phyloP scores from a whole-genome alignment of 148 eudicot genomes.

The Simmondsia chinensis region DNA sequence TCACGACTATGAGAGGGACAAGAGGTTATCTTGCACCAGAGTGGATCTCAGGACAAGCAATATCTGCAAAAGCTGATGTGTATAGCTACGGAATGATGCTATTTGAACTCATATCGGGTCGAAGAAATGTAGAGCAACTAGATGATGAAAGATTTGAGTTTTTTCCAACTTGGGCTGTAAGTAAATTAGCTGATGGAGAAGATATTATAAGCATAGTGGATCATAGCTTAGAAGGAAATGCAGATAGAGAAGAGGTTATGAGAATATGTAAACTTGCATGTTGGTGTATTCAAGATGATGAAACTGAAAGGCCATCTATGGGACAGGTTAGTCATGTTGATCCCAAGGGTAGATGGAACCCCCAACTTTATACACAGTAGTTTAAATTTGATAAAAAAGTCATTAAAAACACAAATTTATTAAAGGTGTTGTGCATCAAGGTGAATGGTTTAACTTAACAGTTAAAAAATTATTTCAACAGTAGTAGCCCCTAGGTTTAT shows the following conservation, averaged over 20 bases:
- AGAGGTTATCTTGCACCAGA: conserved; percentile 54
- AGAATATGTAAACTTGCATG: conserved; percentile 39
- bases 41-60: conserved; percentile 45
- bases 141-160: conserved; percentile 23
- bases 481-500: no score
- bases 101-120: conserved; percentile 37
- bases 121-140: conserved; percentile 22
- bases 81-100: conserved; percentile 53
- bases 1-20: conserved; percentile 52
- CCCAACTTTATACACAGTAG: no score
- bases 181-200: conserved; percentile 17
- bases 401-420: no score
- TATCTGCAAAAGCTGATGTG: conserved; percentile 46
- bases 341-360: no score
- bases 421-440: no score
- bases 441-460: no score
- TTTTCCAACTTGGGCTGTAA: conserved; percentile 37
- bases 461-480: no score
- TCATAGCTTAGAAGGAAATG: conserved; percentile 20
- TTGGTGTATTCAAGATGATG: conserved; percentile 63
- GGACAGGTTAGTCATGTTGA: conserved; percentile 39
- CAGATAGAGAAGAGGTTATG: conserved; percentile 21
- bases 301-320: conserved; percentile 39
- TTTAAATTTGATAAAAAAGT: no score
- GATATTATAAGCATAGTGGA: conserved; percentile 39